Percentiles rank a stretch among this genome's conserved stretches.
These are phyloP conservation scores for Betula pendula DNA, from an alignment of 306 rosid genomes.

Conservation along the genomic window DNA sequence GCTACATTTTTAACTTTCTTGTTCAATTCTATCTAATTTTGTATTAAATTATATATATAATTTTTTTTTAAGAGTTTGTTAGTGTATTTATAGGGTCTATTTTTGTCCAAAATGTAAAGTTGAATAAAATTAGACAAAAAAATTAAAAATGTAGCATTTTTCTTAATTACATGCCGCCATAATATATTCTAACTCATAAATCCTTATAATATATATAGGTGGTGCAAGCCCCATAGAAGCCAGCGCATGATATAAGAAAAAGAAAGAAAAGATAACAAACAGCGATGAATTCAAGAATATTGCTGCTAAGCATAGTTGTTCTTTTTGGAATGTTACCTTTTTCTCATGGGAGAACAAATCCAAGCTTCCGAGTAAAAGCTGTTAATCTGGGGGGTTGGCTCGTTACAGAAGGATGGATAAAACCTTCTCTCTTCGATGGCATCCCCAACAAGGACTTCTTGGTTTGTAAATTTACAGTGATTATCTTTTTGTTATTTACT, in stretches of 20 bases:
- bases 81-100: too few relatives aligned
- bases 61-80: too few relatives aligned
- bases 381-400: conserved; percentile 86
- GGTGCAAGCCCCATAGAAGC: neutral
- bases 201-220: neutral
- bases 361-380: conserved; percentile 38
- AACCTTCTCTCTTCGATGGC: conserved; percentile 78
- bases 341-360: conserved; percentile 25
- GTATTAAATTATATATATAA: too few relatives aligned
- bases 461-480: conserved; percentile 34
- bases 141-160: too few relatives aligned
- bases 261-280: conserved; percentile 6
- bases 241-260: neutral
- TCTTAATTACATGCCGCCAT: too few relatives aligned
- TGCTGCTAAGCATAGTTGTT: conserved; percentile 26
- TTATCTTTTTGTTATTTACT: neutral
- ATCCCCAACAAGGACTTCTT: conserved; percentile 75
- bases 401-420: conserved; percentile 85
- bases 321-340: conserved; percentile 12
- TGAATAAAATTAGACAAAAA: too few relatives aligned
- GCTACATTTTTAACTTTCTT: too few relatives aligned
- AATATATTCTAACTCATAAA: neutral
- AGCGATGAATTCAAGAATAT: conserved; percentile 26
- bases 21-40: too few relatives aligned
- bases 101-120: too few relatives aligned